These are phyloP conservation scores for Beauveria pseudobassiana DNA, from an alignment of 2,329 filamentous ascomycete species.

Conservation along the genomic window DNA sequence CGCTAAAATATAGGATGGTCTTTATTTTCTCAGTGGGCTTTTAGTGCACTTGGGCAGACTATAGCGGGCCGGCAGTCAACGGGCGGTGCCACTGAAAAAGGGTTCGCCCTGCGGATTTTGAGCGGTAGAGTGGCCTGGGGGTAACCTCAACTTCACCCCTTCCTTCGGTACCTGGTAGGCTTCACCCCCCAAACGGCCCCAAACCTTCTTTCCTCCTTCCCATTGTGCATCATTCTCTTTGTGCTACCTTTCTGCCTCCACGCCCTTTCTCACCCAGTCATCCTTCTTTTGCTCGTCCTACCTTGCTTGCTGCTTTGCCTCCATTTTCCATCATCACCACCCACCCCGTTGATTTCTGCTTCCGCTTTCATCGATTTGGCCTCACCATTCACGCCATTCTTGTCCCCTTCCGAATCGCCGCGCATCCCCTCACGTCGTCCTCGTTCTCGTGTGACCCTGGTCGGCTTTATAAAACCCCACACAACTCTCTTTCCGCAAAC, in stretches of 20 bases:
- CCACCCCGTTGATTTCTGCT: not conserved
- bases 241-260: not conserved
- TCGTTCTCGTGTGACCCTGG: slow-evolving; percentile 2
- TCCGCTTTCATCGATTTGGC: not conserved
- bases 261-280: not conserved
- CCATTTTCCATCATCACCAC: not conserved
- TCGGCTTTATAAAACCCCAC: not conserved
- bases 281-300: not conserved
- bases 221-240: too few relatives aligned
- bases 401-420: not conserved
- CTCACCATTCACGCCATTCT: not conserved
- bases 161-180: not conserved
- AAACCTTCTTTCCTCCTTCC: too few relatives aligned
- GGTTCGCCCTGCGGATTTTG: too few relatives aligned
- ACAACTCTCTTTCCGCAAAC: not conserved
- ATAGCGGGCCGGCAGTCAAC: too few relatives aligned
- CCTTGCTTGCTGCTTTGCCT: not conserved
- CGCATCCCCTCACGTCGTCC: not conserved
- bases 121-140: too few relatives aligned
- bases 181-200: not conserved
- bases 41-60: too few relatives aligned
- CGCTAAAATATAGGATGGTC: too few relatives aligned
- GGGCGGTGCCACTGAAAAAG: too few relatives aligned
- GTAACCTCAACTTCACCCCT: not conserved
- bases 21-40: too few relatives aligned